A percentile compares a stretch with the other conserved stretches of the same genome.
These are phyloP conservation scores for Populus hybrid DNA, from an alignment of 441 rosid genomes.

Conservation along the genomic window DNA sequence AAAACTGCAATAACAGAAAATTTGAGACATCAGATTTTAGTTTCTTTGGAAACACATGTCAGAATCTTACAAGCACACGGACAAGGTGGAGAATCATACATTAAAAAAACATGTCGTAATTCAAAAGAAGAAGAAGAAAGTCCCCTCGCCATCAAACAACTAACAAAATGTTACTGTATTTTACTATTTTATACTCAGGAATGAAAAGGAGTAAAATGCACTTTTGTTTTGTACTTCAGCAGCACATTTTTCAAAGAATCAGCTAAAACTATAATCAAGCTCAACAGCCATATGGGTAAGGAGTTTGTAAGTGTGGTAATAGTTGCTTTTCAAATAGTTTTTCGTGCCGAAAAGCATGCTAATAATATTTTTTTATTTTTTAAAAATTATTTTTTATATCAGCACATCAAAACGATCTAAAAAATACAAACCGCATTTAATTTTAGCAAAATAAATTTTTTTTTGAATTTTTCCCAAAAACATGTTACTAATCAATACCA, in stretches of 20 bases:
- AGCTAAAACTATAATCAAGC: not conserved
- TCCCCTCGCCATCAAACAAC: not conserved
- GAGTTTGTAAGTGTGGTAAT: too few relatives aligned
- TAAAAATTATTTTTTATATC: too few relatives aligned
- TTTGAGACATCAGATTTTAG: not conserved
- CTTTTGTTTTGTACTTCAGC: not conserved
- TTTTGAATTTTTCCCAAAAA: too few relatives aligned
- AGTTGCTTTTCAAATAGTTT: too few relatives aligned
- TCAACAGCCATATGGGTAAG: not conserved
- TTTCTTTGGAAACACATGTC: not conserved
- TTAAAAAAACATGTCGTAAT: not conserved
- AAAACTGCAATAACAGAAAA: not conserved
- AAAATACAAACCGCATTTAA: too few relatives aligned
- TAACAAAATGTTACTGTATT: not conserved
- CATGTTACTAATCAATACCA: too few relatives aligned
- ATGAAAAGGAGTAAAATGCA: not conserved
- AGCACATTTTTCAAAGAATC: not conserved
- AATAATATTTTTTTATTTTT: too few relatives aligned
- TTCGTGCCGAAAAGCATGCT: too few relatives aligned
- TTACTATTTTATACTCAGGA: not conserved
- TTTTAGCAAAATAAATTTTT: too few relatives aligned
- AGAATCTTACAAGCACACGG: constrained; percentile 9
- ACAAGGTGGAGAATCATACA: not conserved
- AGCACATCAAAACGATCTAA: too few relatives aligned
- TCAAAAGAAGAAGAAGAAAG: too few relatives aligned